A percentile compares a stretch with the other conserved stretches of the same genome.
These are phyloP conservation scores for Cicer bijugum DNA, from an alignment of 306 rosid genomes.

Conservation along the genomic window DNA sequence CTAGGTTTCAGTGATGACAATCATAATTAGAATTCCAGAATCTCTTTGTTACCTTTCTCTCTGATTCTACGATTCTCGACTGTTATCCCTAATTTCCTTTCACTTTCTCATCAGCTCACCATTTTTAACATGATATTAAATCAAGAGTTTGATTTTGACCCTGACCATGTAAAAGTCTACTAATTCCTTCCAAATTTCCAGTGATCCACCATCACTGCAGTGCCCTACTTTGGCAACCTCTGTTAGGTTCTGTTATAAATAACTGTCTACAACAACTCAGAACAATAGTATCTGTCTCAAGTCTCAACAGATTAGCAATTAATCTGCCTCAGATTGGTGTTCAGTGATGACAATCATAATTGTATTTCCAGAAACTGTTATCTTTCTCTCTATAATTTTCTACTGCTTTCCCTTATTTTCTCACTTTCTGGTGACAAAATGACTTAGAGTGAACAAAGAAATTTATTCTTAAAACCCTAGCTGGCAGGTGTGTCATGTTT, in stretches of 20 bases:
- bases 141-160: not conserved
- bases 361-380: not conserved
- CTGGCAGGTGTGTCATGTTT: constrained; percentile 3
- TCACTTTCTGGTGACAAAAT: not conserved
- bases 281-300: not conserved
- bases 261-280: not conserved
- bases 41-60: not conserved
- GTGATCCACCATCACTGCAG: not conserved
- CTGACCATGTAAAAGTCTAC: not conserved
- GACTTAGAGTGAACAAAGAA: constrained; percentile 1
- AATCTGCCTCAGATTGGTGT: not conserved
- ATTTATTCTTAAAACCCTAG: not conserved
- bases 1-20: not conserved
- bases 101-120: constrained; percentile 4
- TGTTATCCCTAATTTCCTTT: not conserved
- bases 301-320: not conserved
- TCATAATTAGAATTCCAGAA: not conserved
- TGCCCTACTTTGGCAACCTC: not conserved
- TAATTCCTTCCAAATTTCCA: not conserved
- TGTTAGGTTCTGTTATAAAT: not conserved
- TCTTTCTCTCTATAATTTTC: not conserved
- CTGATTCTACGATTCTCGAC: not conserved
- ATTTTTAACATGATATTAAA: not conserved
- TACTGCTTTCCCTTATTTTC: not conserved
- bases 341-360: not conserved